Evolutionary conservation across 768 basidiomycete species (phyloP).

Genomic region (Boletellus ananiceps): DNA sequence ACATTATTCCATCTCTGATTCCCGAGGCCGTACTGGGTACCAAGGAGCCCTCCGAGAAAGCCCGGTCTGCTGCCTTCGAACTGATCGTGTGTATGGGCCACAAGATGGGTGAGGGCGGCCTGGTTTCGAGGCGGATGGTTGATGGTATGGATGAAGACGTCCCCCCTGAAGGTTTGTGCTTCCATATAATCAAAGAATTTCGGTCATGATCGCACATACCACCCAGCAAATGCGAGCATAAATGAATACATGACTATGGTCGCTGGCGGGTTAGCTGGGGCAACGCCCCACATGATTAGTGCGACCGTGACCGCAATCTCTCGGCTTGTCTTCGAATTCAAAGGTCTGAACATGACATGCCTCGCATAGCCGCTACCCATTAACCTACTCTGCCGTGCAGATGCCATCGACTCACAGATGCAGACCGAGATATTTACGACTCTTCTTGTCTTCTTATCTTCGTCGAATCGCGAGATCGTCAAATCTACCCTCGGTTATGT

Average conservation of each 20-base stretch:
- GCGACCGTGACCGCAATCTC: slow-evolving; percentile 94
- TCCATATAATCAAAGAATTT: neutral
- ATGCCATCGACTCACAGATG: slow-evolving; percentile 64
- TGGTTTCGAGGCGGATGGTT: slow-evolving; percentile 69
- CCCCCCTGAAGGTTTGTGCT: slow-evolving; percentile 37
- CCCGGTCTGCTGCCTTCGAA: slow-evolving; percentile 85
- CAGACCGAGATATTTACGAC: slow-evolving; percentile 83
- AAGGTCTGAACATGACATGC: slow-evolving; percentile 45
- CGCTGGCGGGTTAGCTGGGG: slow-evolving; percentile 88
- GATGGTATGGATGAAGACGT: slow-evolving; percentile 81
- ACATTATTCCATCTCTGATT: slow-evolving; percentile 83
- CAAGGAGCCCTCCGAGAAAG: slow-evolving; percentile 94
- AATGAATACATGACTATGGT: slow-evolving; percentile 97
- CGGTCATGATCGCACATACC: slow-evolving; percentile 12
- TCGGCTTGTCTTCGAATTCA: slow-evolving; percentile 93
- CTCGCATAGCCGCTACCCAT: neutral
- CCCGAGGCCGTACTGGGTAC: slow-evolving; percentile 94
- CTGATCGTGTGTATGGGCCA: slow-evolving; percentile 85
- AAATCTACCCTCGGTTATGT: slow-evolving; percentile 94
- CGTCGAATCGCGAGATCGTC: slow-evolving; percentile 95
- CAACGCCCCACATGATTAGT: slow-evolving; percentile 96
- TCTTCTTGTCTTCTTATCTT: slow-evolving; percentile 84
- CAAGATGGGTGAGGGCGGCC: slow-evolving; percentile 86
- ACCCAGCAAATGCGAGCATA: slow-evolving; percentile 61
- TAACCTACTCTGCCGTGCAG: slow-evolving; percentile 35